A percentile compares a stretch with the other conserved stretches of the same genome.
Evolutionary conservation across 2,329 filamentous ascomycete species (phyloP).

Genomic region (Leptodontidium sp.): DNA sequence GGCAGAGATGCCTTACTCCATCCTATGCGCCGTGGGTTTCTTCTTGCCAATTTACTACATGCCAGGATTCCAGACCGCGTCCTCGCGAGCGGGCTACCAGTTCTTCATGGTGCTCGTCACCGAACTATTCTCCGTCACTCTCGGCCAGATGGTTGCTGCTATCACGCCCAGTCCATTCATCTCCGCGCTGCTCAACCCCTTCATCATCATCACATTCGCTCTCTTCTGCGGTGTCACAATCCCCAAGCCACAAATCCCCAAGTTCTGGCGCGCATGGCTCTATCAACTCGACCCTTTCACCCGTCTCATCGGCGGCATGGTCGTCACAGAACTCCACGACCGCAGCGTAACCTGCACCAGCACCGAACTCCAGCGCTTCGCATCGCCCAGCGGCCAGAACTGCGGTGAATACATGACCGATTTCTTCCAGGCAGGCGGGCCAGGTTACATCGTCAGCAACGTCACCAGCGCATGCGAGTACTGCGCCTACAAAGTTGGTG

Average conservation of each 20-base stretch:
- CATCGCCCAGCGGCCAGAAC: conserved; percentile 67
- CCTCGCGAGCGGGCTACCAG: conserved; percentile 80
- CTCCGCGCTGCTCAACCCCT: conserved; percentile 80
- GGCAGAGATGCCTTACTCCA: conserved; percentile 84
- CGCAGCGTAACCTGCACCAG: conserved; percentile 67
- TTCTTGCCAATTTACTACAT: conserved; percentile 88
- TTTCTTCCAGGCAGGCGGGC: conserved; percentile 74
- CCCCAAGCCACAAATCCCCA: conserved; percentile 77
- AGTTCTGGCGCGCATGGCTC: conserved; percentile 81
- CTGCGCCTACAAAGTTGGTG: conserved; percentile 81
- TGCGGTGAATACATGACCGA: conserved; percentile 79
- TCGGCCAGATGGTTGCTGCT: conserved; percentile 79
- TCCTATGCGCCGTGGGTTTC: conserved; percentile 82
- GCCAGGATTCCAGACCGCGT: conserved; percentile 71
- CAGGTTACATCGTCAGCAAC: conserved; percentile 76
- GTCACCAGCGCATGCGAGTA: conserved; percentile 76
- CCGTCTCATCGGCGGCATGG: conserved; percentile 80
- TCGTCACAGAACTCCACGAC: conserved; percentile 78
- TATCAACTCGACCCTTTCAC: conserved; percentile 88
- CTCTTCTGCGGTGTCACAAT: conserved; percentile 91
- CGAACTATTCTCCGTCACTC: conserved; percentile 83
- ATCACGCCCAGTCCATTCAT: conserved; percentile 83
- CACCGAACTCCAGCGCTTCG: conserved; percentile 73
- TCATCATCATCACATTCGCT: conserved; percentile 82
- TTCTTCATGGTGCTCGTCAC: conserved; percentile 87